phyloP scores from a whole-genome alignment of 805 yeast genomes.

The Nakazawaea molendinolei region DNA sequence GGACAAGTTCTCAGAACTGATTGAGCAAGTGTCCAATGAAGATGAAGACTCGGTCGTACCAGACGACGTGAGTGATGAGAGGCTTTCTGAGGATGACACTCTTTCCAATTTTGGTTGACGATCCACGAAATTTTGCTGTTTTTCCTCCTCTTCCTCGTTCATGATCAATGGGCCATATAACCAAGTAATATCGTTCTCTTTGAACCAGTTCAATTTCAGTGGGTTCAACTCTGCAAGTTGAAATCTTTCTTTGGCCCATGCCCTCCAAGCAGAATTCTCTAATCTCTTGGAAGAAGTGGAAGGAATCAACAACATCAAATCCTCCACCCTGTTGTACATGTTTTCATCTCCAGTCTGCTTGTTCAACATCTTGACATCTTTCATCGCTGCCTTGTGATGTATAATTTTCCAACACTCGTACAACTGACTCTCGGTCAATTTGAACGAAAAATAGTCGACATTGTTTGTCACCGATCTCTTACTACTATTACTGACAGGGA shows the following conservation, averaged over 20 bases:
- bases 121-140: background rate
- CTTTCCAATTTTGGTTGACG: background rate
- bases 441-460: slow-evolving; percentile 35
- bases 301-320: slow-evolving; percentile 26
- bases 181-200: slow-evolving; percentile 47
- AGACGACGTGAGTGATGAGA: slow-evolving; percentile 5
- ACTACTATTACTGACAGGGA: background rate
- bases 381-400: slow-evolving; percentile 27
- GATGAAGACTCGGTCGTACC: slow-evolving; percentile 5
- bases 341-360: slow-evolving; percentile 17
- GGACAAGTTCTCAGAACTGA: slow-evolving; percentile 7
- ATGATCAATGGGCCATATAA: slow-evolving; percentile 42
- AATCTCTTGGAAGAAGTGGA: slow-evolving; percentile 37
- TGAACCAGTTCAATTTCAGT: slow-evolving; percentile 43
- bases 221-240: slow-evolving; percentile 42
- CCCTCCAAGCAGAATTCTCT: slow-evolving; percentile 88
- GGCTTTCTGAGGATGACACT: slow-evolving; percentile 9
- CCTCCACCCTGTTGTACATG: slow-evolving; percentile 23
- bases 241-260: slow-evolving; percentile 82
- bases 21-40: slow-evolving; percentile 5
- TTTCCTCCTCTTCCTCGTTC: slow-evolving; percentile 10
- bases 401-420: slow-evolving; percentile 36
- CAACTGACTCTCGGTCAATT: slow-evolving; percentile 28
- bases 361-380: slow-evolving; percentile 25
- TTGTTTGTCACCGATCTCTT: slow-evolving; percentile 3